Percentiles rank a stretch among this genome's conserved stretches.
phyloP scores from a whole-genome alignment of 352 stramenopile genomes.

The Pythium rhizo-oryzae region DNA sequence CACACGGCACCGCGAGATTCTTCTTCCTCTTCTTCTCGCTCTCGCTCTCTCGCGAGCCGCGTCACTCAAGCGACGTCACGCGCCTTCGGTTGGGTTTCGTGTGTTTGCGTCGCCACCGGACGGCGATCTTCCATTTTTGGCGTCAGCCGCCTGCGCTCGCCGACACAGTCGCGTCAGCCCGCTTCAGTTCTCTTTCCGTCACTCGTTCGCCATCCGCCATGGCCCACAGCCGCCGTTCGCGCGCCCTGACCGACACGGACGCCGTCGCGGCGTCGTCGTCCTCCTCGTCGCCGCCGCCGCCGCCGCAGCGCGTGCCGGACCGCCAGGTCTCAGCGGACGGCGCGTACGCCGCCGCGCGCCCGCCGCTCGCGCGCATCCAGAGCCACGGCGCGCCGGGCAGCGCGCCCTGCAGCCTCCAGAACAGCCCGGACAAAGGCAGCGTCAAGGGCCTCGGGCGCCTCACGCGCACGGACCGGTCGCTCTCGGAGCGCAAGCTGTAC shows the following conservation, averaged over 20 bases:
- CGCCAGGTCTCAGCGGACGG: slow-evolving; percentile 26
- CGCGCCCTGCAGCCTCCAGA: slow-evolving; percentile 30
- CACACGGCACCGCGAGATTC: background rate
- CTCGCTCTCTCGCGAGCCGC: background rate
- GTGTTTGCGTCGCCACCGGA: background rate
- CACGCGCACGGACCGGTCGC: slow-evolving; percentile 32
- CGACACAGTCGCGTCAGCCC: background rate
- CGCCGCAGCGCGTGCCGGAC: slow-evolving; percentile 17
- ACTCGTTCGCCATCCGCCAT: background rate
- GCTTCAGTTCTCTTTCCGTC: slow-evolving; percentile 1
- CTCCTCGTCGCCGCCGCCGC: slow-evolving; percentile 7
- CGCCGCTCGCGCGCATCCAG: slow-evolving; percentile 17
- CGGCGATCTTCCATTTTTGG: slow-evolving; percentile 15
- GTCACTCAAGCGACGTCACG: slow-evolving; percentile 15
- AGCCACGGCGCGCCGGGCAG: slow-evolving; percentile 8
- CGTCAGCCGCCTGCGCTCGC: no score
- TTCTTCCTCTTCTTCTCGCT: background rate
- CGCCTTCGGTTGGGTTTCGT: background rate
- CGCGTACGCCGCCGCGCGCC: background rate
- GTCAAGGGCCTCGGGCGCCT: slow-evolving; percentile 21
- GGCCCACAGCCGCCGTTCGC: background rate
- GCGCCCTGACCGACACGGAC: slow-evolving; percentile 13
- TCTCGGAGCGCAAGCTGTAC: slow-evolving; percentile 77
- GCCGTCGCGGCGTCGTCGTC: background rate
- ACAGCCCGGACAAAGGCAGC: slow-evolving; percentile 20